Evolutionary conservation across 768 basidiomycete species (phyloP), one percentile per base, ranked within the genome.

Genomic region (Tylopilus vinaceipallidus): DNA sequence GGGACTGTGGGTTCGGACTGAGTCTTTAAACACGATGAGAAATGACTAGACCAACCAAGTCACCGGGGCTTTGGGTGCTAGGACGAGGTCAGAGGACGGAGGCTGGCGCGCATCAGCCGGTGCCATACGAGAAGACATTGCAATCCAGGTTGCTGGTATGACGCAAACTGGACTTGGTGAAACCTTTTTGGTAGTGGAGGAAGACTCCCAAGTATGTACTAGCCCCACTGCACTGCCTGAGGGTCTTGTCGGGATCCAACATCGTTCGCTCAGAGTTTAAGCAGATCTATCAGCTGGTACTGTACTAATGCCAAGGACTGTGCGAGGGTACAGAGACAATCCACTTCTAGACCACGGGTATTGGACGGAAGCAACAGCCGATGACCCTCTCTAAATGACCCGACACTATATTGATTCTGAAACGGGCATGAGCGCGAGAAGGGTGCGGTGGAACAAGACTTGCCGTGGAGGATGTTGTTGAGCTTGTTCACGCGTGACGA

Each of bases 401-500:
- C n/a, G n/a, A n/a, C n/a, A 13, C 42, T 53, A 67, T 64, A 67
- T 64, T 22, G 65, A 59, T 50, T 58, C 65, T 66, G 20, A 10
- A 42, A 44, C 19, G 22, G 37, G 11, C 2, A 27, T 68, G 39
- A 66, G 61, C 6, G 49, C n/a, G 23, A n/a, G 24, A 44, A 47
- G 12, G 10, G 8, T 34, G 12, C 7, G 16, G 14, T 39, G 42
- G 6, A 26, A 33, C 24, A 8, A 45, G 26, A 75, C 89, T 56
- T 70, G 91, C 93, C 83, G 67, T 87, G 81, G 43, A 98, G 76
- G 63, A 88, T 79, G 57, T 81, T 82, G 80, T 98, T 98, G 66
- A 98, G 82, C 73, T 94, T 95, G 68, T 86, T 95, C 62, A 98
- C 92, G 47, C 91, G 90, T 29, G 91, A 92, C 42, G 84, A 86